phyloP scores from a whole-genome alignment of 2,329 filamentous ascomycete species.

The Dactylellina leptospora region DNA sequence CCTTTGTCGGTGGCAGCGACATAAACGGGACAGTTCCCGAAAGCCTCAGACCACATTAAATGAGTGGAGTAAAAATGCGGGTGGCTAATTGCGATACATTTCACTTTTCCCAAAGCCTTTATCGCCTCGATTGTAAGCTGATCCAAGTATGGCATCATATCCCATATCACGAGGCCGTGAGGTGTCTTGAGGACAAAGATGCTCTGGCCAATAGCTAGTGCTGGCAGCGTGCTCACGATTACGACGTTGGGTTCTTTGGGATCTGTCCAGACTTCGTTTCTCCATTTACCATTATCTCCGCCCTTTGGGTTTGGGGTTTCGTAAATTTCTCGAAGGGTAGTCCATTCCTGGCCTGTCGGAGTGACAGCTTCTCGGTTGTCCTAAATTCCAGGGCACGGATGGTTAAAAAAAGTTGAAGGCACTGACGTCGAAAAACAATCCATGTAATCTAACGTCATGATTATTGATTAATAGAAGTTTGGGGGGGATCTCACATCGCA shows the following conservation, averaged over 20 bases:
- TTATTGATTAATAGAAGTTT: slow-evolving; percentile 29
- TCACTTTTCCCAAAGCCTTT: slow-evolving; percentile 70
- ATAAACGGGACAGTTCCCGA: slow-evolving; percentile 73
- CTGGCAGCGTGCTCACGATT: slow-evolving; percentile 65
- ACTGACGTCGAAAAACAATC: too few species aligned
- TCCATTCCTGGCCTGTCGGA: slow-evolving; percentile 71
- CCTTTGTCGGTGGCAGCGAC: slow-evolving; percentile 70
- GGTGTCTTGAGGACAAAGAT: slow-evolving; percentile 74
- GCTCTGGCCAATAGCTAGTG: slow-evolving; percentile 78
- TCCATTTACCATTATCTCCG: slow-evolving; percentile 61
- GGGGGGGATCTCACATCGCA: slow-evolving; percentile 74
- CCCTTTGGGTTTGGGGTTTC: neutral
- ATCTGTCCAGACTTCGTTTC: slow-evolving; percentile 67
- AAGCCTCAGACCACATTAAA: slow-evolving; percentile 75
- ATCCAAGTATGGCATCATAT: slow-evolving; percentile 76
- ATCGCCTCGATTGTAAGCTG: slow-evolving; percentile 69
- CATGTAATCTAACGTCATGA: too few species aligned
- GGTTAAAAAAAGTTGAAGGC: too few species aligned
- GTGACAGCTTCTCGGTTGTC: slow-evolving; percentile 75
- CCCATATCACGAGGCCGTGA: slow-evolving; percentile 79
- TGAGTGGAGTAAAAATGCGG: slow-evolving; percentile 85
- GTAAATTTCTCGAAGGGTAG: slow-evolving; percentile 65
- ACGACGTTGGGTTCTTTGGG: slow-evolving; percentile 63
- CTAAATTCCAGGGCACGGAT: too few species aligned
- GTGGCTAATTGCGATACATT: slow-evolving; percentile 78